Percentiles rank a stretch among this genome's conserved stretches.
phyloP scores from a whole-genome alignment of 129 eudicot genomes.

The Heracleum sosnowskyi region DNA sequence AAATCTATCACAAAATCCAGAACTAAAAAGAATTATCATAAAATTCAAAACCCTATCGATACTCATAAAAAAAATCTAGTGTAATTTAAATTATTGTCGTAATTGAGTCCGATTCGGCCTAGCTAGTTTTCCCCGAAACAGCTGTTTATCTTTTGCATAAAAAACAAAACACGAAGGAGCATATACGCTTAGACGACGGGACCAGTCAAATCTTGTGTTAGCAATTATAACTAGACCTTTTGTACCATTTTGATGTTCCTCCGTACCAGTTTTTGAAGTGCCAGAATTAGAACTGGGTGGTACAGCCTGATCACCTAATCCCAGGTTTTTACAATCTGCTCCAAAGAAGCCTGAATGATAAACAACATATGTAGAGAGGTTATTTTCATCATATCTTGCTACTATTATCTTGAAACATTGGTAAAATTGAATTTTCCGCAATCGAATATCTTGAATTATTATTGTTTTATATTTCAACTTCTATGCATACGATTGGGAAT shows the following conservation, averaged over 20 bases:
- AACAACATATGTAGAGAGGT: background rate
- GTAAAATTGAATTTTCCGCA: background rate
- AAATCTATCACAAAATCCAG: too few relatives aligned
- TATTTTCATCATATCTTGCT: background rate
- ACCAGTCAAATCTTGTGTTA: background rate
- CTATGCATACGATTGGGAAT: background rate
- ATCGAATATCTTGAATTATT: background rate
- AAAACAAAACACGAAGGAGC: too few relatives aligned
- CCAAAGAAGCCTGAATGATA: slow-evolving; percentile 6
- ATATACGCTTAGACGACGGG: too few relatives aligned
- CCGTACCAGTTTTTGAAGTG: background rate
- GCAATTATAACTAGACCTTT: background rate
- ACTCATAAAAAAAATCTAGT: too few relatives aligned
- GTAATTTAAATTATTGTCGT: too few relatives aligned
- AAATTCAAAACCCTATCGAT: too few relatives aligned
- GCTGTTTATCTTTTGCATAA: too few relatives aligned
- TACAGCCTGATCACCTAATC: background rate
- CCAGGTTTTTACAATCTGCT: slow-evolving; percentile 13
- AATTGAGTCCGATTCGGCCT: background rate
- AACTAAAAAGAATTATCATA: too few relatives aligned
- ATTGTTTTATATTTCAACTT: too few relatives aligned
- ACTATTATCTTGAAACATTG: background rate
- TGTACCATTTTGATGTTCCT: background rate
- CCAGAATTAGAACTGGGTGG: slow-evolving; percentile 10
- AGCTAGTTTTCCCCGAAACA: background rate